Conservation (phyloP, 192 early-diverging fungal species). For the Geosiphon pyriformis region DNA sequence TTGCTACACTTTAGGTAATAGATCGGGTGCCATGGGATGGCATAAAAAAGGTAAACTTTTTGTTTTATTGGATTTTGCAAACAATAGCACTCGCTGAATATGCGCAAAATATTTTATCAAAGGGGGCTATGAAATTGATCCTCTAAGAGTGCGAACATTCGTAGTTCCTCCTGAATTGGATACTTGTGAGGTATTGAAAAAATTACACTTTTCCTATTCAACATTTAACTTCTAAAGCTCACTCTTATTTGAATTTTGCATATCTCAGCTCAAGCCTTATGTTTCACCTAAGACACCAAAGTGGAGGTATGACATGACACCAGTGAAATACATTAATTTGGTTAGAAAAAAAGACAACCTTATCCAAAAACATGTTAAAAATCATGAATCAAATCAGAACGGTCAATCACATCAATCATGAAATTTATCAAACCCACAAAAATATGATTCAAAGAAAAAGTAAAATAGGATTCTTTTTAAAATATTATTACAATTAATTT, state of each 20-base stretch:
- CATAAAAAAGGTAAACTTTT: conserved; percentile 51
- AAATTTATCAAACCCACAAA: no score
- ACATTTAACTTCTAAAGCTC: neutral
- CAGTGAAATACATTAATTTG: neutral
- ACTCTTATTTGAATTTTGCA: neutral
- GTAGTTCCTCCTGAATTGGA: conserved; percentile 38
- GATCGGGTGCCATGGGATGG: conserved; percentile 57
- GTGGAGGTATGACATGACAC: neutral
- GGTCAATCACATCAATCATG: no score
- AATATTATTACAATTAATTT: no score
- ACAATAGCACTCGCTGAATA: no score
- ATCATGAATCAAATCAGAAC: no score
- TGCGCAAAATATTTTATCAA: no score
- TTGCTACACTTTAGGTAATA: conserved; percentile 38
- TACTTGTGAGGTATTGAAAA: neutral
- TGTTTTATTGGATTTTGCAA: no score
- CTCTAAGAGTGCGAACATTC: conserved; percentile 53
- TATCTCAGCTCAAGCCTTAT: neutral
- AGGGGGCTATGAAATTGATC: conserved; percentile 53
- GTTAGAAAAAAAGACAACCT: neutral
- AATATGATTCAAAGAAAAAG: no score
- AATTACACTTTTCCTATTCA: neutral
- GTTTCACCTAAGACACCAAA: neutral
- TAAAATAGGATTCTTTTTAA: no score
- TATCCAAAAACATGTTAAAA: no score